These are phyloP conservation scores for Holtermannia corniformis DNA, from an alignment of 768 basidiomycete genomes.

Conservation along the genomic window DNA sequence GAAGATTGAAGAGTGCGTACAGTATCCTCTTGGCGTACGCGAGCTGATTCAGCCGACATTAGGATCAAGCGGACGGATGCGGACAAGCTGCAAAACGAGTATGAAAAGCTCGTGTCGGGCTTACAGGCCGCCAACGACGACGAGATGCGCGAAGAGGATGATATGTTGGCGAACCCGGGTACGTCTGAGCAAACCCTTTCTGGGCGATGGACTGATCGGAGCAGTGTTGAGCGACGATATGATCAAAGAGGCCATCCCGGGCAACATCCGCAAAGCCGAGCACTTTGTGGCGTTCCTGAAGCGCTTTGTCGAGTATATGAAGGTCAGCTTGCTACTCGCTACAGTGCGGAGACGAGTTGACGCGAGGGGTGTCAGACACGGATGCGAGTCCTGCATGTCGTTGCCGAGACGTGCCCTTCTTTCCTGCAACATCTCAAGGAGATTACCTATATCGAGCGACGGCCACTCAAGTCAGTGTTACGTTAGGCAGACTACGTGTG, in stretches of 20 bases:
- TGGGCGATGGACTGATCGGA: not conserved
- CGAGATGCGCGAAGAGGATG: slow-evolving; percentile 55
- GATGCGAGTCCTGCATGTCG: slow-evolving; percentile 98
- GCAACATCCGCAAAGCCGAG: slow-evolving; percentile 96
- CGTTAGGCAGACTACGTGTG: not conserved
- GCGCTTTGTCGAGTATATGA: slow-evolving; percentile 96
- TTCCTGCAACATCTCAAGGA: slow-evolving; percentile 97
- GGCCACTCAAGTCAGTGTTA: slow-evolving; percentile 66
- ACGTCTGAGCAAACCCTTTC: slow-evolving; percentile 15
- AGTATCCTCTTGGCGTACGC: not conserved
- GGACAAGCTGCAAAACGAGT: slow-evolving; percentile 89
- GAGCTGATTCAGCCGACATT: not conserved
- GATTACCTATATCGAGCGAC: slow-evolving; percentile 92
- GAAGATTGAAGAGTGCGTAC: slow-evolving; percentile 82
- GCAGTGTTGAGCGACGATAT: slow-evolving; percentile 87
- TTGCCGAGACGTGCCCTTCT: slow-evolving; percentile 93
- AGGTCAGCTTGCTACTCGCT: no score
- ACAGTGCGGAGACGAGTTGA: not conserved
- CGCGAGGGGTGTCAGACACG: slow-evolving; percentile 56
- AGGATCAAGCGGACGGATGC: slow-evolving; percentile 94
- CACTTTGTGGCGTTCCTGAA: slow-evolving; percentile 98
- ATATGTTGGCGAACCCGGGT: slow-evolving; percentile 85
- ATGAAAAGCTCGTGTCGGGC: slow-evolving; percentile 87
- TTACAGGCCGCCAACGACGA: slow-evolving; percentile 57
- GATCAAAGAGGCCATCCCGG: slow-evolving; percentile 87